Base-by-base conservation (phyloP, 2,329 filamentous ascomycete genomes). In the Gaeumannomyces tritici region DNA sequence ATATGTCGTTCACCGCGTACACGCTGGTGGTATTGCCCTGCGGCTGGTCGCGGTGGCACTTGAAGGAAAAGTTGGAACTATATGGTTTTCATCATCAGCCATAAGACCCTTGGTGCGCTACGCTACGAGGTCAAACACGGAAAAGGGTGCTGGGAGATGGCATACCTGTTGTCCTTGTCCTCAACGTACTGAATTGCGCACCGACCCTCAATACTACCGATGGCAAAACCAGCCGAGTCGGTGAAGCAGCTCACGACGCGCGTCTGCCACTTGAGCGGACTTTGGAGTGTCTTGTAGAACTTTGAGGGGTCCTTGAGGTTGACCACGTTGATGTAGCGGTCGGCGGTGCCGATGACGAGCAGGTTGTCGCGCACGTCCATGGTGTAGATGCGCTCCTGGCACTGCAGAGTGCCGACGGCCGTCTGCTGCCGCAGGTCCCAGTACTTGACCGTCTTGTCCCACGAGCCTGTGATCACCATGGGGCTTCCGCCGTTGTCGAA, bases 141-240 rank as follows among this genome's bases (percentile, higher is more conserved):
- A 5, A 21, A 35, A 35, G 4, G 4, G 7, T 13, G n/a, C n/a
- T 51, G 21, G 8, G n/a, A 11, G 21, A 11, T n/a, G 2, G 18
- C 80, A 71, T 79, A 88, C 88, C 77, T 84, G 3, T 89, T 79
- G 73, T 99, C 92, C 76, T 97, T 97, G 56, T 99, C 95, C 70
- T 99, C 93, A 47, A 97, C 91, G 70, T 99, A 98, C 73, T 99
- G 95, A 66, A 99, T 99, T 1, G 95, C 95, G 74, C 95, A 99
- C 62, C 95, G 89, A 33, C 95, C 95, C 74, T 99, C 95, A 70
- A 99, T 96, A 72, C 91, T 96, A 62, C 95, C 95, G 60, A 99
- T 90, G 1, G 95, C 95, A 71, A 96, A 99, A 7, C 95, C 95
- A 0, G 87, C 87, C 8, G 91, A 89, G 73, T 99, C 93, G 18